Evolutionary conservation across 441 rosid species (phyloP), one percentile per base, ranked within the genome.

Genomic region (Syzygium malaccense): DNA sequence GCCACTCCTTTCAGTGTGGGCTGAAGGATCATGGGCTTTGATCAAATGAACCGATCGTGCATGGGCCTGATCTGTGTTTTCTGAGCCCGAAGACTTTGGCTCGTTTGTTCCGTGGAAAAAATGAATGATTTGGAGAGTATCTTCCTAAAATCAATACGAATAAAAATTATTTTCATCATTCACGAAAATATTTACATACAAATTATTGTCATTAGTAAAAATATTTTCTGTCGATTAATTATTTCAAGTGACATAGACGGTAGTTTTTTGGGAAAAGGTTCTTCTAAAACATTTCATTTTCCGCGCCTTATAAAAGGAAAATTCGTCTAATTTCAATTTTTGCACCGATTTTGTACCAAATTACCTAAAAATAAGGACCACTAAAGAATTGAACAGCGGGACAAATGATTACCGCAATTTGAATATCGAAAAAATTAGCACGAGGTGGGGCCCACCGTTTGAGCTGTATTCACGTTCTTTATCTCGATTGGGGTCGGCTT

Each of bases 41-140:
- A 37, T 71, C 28, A 12, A 5, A 37, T 37, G 51, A 37, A 12
- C 45, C 28, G 28, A 10, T 37, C 17, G 26, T 6, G 11, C 14
- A 71, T 3, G 1, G 2, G 17, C 13, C 28, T 20, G 9, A 71
- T 71, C 28, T 15, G 4, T 68, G 14, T 12, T 32, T 41, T 68
- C 20, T 33, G 1, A 68, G 48, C 26, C 14, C 80, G 11, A 41
- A 19, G 25, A 55, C 4, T 55, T 55, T 10, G n/a, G 6, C 23
- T 4, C 4, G 1, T 33, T 33, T 20, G 3, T 4, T 68, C 20
- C 0, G 2, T 0, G 3, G 1, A 66, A 18, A 64, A 66, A 15
- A 32, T 66, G 6, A 18, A 68, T 18, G 19, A 4, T 7, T 3
- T 30, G 0, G 11, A n/a, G 15, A 18, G 30, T 0, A 64, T 2